These are phyloP conservation scores for Tolypocladium sp. DNA, from an alignment of 2,329 filamentous ascomycete species.

Conservation along the genomic window DNA sequence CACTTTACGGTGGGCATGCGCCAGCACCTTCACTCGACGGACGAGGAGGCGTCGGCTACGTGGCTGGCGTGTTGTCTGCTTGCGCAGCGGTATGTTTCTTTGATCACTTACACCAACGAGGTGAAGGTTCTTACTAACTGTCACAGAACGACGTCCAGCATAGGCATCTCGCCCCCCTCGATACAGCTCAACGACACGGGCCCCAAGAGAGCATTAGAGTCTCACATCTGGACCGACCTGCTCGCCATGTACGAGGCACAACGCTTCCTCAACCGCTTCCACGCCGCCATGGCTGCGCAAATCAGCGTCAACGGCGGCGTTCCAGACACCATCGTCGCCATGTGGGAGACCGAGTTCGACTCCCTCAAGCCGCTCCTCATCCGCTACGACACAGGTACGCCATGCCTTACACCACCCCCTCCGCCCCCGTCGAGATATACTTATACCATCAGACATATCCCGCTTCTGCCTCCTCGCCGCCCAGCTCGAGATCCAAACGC, in stretches of 20 bases:
- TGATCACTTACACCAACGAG: not conserved
- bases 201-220: conserved; percentile 28
- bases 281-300: conserved; percentile 36
- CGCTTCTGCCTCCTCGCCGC: conserved; percentile 39
- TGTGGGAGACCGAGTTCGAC: conserved; percentile 44
- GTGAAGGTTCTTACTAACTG: conserved; percentile 7
- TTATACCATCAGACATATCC: conserved; percentile 29
- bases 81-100: conserved; percentile 31
- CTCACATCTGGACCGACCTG: conserved; percentile 34
- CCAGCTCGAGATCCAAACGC: conserved; percentile 42
- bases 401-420: not conserved
- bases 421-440: not conserved
- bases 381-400: conserved; percentile 35
- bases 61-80: conserved; percentile 46
- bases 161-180: conserved; percentile 39
- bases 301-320: conserved; percentile 37
- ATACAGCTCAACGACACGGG: conserved; percentile 39
- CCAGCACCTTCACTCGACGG: conserved; percentile 32
- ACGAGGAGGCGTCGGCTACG: conserved; percentile 43
- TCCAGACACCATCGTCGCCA: conserved; percentile 33
- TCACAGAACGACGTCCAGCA: conserved; percentile 27
- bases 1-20: conserved; percentile 36
- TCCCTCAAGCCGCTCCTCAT: conserved; percentile 35
- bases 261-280: conserved; percentile 39
- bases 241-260: conserved; percentile 35